A percentile compares a stretch with the other conserved stretches of the same genome.
phyloP scores from a whole-genome alignment of 257 asterid species.

The Prunella vulgaris region DNA sequence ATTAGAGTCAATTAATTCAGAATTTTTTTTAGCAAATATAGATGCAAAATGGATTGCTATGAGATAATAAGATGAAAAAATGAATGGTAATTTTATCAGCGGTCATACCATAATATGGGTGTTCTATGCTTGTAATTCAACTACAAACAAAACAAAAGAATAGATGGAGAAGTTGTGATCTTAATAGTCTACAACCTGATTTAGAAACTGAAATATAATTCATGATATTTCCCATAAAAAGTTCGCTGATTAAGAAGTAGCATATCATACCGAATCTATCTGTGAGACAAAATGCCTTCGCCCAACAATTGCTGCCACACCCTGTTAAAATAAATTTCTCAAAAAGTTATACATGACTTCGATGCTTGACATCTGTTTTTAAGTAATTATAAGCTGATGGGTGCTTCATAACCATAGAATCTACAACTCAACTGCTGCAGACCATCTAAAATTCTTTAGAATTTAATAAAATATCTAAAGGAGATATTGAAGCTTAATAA shows the following conservation, averaged over 20 bases:
- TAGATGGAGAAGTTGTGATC: not conserved
- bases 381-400: not conserved
- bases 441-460: not conserved
- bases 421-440: not conserved
- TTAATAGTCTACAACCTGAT: not conserved
- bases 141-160: not conserved
- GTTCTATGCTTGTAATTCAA: not conserved
- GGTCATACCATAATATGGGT: not conserved
- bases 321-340: constrained; percentile 44
- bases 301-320: constrained; percentile 76
- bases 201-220: not conserved
- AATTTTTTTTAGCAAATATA: constrained; percentile 1
- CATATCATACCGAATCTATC: constrained; percentile 71
- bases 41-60: not conserved
- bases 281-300: constrained; percentile 77
- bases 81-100: not conserved
- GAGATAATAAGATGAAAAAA: not conserved
- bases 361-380: not conserved
- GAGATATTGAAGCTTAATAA: not conserved
- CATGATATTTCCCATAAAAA: constrained; percentile 10
- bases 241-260: not conserved
- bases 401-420: not conserved
- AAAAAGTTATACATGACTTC: constrained; percentile 20
- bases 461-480: not conserved
- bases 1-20: not conserved